Percentiles rank a stretch among this genome's conserved stretches.
These are phyloP conservation scores for Colletotrichum sp. DNA, from an alignment of 2,329 filamentous ascomycete genomes.

Conservation along the genomic window DNA sequence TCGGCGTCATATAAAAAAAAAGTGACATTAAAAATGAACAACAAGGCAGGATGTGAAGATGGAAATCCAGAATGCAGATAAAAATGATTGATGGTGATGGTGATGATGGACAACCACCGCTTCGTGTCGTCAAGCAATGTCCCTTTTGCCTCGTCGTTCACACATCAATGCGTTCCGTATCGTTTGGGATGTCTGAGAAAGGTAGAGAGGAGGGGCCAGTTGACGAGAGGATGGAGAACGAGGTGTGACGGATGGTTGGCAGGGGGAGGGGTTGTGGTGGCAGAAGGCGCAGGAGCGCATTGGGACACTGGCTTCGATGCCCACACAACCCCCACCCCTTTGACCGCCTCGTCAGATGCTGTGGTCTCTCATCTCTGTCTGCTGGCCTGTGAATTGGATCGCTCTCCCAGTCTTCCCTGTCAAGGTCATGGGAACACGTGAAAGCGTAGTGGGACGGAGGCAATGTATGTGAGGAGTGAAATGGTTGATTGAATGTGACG, in stretches of 20 bases:
- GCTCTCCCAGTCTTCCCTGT: neutral
- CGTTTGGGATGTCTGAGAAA: neutral
- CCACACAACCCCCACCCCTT: neutral
- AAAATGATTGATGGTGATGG: neutral
- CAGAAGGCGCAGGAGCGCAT: constrained; percentile 8
- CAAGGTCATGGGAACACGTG: neutral
- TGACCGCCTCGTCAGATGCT: neutral
- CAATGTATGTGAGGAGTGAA: neutral
- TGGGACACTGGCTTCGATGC: constrained; percentile 1
- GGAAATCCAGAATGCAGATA: neutral
- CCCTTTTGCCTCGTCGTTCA: neutral
- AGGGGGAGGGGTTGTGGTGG: neutral
- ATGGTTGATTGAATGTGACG: neutral
- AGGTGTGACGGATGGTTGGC: neutral
- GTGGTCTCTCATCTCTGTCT: neutral
- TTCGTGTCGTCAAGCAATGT: neutral
- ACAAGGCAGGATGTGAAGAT: neutral
- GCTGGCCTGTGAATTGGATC: neutral
- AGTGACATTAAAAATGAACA: neutral
- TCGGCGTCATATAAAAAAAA: neutral
- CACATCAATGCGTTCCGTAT: neutral
- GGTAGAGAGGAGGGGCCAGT: neutral
- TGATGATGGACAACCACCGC: neutral
- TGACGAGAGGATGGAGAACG: neutral
- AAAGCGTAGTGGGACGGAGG: neutral